Conservation (phyloP, 2,329 filamentous ascomycete species). For the Fusarium equiseti region DNA sequence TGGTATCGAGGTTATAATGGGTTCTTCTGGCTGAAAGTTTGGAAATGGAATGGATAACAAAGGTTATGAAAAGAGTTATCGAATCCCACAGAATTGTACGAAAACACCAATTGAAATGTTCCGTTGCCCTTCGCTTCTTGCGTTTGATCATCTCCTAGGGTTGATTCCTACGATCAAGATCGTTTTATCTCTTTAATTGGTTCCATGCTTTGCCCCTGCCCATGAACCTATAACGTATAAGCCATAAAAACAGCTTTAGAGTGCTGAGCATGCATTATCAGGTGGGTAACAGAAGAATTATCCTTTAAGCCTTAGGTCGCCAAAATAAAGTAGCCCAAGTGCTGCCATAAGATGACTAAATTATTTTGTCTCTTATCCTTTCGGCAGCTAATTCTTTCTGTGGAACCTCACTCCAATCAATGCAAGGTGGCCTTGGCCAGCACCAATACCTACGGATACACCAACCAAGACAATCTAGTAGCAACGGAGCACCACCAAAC, state of each 20-base stretch:
- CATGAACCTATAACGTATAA: neutral
- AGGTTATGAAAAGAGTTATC: conserved; percentile 3
- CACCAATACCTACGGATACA: conserved; percentile 8
- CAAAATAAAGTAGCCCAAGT: neutral
- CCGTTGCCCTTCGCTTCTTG: neutral
- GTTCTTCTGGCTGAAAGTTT: conserved; percentile 11
- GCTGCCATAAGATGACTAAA: neutral
- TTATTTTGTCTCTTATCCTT: neutral
- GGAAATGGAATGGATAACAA: conserved; percentile 25
- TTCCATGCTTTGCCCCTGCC: conserved; percentile 18
- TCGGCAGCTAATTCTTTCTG: conserved; percentile 2
- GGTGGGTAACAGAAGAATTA: neutral
- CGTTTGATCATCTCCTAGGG: conserved; percentile 38
- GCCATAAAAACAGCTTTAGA: neutral
- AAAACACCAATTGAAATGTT: neutral
- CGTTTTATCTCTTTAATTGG: conserved; percentile 7
- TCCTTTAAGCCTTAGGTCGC: neutral
- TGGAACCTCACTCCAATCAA: conserved; percentile 29
- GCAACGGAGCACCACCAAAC: conserved; percentile 14
- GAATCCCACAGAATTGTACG: neutral
- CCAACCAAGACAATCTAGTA: conserved; percentile 11
- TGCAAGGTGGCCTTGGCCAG: conserved; percentile 39
- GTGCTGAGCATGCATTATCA: neutral
- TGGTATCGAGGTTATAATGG: neutral
- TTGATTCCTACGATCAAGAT: conserved; percentile 22